Evolutionary conservation across 768 basidiomycete species (phyloP).

Genomic region (Lactifluus rugatus): DNA sequence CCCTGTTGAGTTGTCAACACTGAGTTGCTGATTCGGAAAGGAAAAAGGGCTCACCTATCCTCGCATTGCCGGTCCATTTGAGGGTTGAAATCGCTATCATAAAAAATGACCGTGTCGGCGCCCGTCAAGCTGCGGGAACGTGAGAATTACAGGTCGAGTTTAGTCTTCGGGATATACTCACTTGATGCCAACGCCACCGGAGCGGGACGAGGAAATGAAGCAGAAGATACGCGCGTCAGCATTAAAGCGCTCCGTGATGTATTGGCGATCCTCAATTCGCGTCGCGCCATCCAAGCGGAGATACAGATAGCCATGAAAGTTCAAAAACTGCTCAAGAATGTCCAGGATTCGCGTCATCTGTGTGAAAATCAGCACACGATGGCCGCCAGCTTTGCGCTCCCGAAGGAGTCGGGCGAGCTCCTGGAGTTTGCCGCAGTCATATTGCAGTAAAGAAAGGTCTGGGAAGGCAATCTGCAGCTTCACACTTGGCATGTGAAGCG

Average conservation of each 20-base stretch:
- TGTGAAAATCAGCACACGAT: constrained; percentile 90
- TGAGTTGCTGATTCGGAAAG: not conserved
- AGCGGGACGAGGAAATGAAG: constrained; percentile 79
- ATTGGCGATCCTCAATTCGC: constrained; percentile 89
- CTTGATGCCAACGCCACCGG: constrained; percentile 93
- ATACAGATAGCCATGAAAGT: constrained; percentile 88
- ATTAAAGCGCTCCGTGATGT: constrained; percentile 82
- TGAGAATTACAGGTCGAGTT: constrained; percentile 1
- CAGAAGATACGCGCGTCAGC: constrained; percentile 70
- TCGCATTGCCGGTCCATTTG: constrained; percentile 98
- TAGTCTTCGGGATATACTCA: constrained; percentile 29
- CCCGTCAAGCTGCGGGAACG: constrained; percentile 52
- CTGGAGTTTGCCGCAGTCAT: constrained; percentile 94
- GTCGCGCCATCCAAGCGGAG: constrained; percentile 91
- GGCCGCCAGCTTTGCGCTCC: constrained; percentile 77
- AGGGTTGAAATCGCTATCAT: constrained; percentile 94
- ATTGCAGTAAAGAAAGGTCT: constrained; percentile 79
- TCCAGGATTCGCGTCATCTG: constrained; percentile 95
- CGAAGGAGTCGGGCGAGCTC: constrained; percentile 69
- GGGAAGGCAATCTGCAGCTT: constrained; percentile 92
- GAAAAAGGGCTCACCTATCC: constrained; percentile 51
- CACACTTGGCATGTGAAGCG: constrained; percentile 64
- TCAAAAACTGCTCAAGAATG: constrained; percentile 88
- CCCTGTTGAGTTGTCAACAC: constrained; percentile 36
- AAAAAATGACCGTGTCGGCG: constrained; percentile 95